Evolutionary conservation across 495 filamentous ascomycete genomes (phyloP).

Genomic region (Penicillium canescens): DNA sequence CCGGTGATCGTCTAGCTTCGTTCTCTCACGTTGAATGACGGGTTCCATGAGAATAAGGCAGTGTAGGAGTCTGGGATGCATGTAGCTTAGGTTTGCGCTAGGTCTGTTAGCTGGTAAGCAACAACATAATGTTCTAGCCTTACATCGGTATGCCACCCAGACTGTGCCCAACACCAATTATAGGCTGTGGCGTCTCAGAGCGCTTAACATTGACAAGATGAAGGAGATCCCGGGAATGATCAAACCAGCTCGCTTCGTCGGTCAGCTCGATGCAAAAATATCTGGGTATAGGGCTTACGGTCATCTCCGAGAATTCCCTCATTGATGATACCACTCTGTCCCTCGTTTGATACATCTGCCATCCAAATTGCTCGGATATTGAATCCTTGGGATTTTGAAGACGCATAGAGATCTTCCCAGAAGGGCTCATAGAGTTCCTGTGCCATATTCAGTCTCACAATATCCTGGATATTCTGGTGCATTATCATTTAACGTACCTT

Average conservation of each 20-base stretch:
- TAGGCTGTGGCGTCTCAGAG: constrained; percentile 66
- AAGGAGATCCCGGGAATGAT: constrained; percentile 73
- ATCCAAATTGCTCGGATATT: constrained; percentile 66
- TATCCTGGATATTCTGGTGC: too few species aligned
- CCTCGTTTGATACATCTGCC: constrained; percentile 65
- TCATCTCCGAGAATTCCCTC: constrained; percentile 58
- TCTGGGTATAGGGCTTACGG: background rate
- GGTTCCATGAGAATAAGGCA: constrained; percentile 72
- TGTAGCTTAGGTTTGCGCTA: constrained; percentile 50
- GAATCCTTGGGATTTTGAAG: constrained; percentile 48
- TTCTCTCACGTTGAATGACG: constrained; percentile 49
- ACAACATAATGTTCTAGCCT: constrained; percentile 34
- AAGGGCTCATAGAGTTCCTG: constrained; percentile 76
- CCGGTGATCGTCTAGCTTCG: background rate
- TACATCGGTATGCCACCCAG: constrained; percentile 64
- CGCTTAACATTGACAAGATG: constrained; percentile 60
- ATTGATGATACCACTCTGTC: constrained; percentile 63
- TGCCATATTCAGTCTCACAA: background rate
- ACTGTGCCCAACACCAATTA: constrained; percentile 76
- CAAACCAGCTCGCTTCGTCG: constrained; percentile 59
- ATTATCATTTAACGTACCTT: constrained; percentile 46
- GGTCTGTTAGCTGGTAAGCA: constrained; percentile 6
- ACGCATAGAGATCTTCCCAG: constrained; percentile 61
- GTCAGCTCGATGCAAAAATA: background rate
- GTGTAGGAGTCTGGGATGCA: constrained; percentile 72